These are phyloP conservation scores for Elsinoe ampelina DNA, from an alignment of 2,329 filamentous ascomycete genomes.

Conservation along the genomic window DNA sequence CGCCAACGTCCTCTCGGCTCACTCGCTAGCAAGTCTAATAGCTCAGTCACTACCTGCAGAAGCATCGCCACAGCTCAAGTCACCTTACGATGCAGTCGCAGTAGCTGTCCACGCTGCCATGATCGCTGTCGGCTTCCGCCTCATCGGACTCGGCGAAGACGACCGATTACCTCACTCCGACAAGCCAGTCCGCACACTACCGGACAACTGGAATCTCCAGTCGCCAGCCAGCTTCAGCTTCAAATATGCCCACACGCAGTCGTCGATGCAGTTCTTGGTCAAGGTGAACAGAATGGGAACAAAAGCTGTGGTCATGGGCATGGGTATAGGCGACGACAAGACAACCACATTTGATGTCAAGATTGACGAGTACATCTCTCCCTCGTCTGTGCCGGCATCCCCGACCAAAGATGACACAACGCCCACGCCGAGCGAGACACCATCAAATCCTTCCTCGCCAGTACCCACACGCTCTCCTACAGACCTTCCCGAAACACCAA, in stretches of 20 bases:
- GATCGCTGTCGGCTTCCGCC: conserved; percentile 66
- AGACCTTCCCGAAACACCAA: not conserved
- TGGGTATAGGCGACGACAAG: conserved; percentile 70
- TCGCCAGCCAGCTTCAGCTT: conserved; percentile 64
- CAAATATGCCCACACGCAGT: conserved; percentile 77
- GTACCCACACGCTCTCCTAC: conserved; percentile 15
- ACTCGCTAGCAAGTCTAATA: conserved; percentile 36
- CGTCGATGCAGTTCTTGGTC: conserved; percentile 72
- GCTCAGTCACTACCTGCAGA: conserved; percentile 34
- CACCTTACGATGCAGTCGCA: conserved; percentile 71
- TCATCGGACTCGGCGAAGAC: conserved; percentile 78
- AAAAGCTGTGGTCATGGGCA: conserved; percentile 74
- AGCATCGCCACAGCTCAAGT: conserved; percentile 44
- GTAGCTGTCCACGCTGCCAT: conserved; percentile 79
- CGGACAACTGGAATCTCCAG: conserved; percentile 65
- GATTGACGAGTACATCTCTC: conserved; percentile 64
- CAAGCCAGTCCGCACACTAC: conserved; percentile 55
- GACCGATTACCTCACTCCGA: conserved; percentile 44
- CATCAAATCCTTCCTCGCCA: conserved; percentile 30
- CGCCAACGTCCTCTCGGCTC: conserved; percentile 36
- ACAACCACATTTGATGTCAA: conserved; percentile 69
- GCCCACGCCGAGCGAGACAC: conserved; percentile 30
- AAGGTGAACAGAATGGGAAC: conserved; percentile 73
- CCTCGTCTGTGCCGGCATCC: conserved; percentile 45
- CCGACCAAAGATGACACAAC: conserved; percentile 33